These are phyloP conservation scores for Botrytis deweyae DNA, from an alignment of 2,329 filamentous ascomycete species.

Conservation along the genomic window DNA sequence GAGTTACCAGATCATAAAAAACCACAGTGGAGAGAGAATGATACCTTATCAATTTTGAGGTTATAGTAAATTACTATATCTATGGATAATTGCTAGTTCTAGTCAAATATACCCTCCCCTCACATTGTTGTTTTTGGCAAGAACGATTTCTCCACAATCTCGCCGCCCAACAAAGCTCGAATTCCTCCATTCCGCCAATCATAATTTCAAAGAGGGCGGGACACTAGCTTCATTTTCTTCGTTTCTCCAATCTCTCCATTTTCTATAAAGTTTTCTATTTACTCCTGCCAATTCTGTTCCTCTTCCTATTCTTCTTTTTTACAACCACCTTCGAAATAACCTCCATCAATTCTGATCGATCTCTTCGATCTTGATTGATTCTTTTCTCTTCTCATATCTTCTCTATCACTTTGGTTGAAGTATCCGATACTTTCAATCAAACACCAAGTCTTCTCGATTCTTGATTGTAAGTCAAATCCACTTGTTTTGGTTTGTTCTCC, in stretches of 20 bases:
- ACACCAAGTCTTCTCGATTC: background rate
- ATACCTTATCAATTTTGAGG: background rate
- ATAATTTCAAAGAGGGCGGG: background rate
- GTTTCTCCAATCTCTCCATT: background rate
- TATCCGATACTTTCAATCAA: background rate
- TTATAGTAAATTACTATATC: background rate
- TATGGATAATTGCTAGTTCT: background rate
- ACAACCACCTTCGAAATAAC: background rate
- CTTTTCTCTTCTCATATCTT: background rate
- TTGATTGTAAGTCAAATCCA: conserved; percentile 1
- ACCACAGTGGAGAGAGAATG: background rate
- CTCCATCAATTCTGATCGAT: background rate
- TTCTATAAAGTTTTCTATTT: background rate
- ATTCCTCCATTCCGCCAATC: background rate
- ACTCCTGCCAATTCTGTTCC: background rate
- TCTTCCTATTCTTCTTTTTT: background rate
- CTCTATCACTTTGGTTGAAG: background rate
- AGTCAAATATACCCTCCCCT: background rate
- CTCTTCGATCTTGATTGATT: background rate
- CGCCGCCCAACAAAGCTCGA: background rate
- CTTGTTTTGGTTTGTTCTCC: background rate
- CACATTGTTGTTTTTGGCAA: background rate
- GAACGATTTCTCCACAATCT: background rate
- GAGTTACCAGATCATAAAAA: background rate
- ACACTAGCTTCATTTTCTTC: background rate